A percentile compares a stretch with the other conserved stretches of the same genome.
phyloP scores from a whole-genome alignment of 495 filamentous ascomycete species.

The Neohortaea acidophila region DNA sequence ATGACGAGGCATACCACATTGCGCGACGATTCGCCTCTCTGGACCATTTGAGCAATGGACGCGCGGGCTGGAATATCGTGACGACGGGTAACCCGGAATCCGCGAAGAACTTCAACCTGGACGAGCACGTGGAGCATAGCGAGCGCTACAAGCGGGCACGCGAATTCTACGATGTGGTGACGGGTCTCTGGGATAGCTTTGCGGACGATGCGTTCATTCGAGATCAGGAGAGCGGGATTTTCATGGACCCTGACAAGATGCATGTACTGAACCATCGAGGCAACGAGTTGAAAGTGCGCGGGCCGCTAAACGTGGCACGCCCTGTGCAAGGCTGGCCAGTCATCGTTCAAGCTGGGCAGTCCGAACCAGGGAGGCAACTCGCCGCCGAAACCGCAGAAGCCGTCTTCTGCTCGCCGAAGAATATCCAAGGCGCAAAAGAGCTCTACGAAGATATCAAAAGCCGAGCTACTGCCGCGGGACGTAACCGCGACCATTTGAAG shows the following conservation, averaged over 20 bases:
- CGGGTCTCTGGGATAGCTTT: conserved; percentile 56
- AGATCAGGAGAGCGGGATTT: conserved; percentile 35
- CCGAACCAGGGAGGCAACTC: conserved; percentile 44
- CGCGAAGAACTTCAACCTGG: conserved; percentile 41
- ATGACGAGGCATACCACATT: conserved; percentile 51
- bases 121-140: conserved; percentile 45
- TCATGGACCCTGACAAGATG: conserved; percentile 41
- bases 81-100: conserved; percentile 51
- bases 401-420: conserved; percentile 25
- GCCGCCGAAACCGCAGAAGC: conserved; percentile 48
- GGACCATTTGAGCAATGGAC: conserved; percentile 49
- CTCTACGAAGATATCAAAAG: conserved; percentile 40
- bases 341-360: conserved; percentile 51
- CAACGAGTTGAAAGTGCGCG: conserved; percentile 47
- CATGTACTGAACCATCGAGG: conserved; percentile 49
- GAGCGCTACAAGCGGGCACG: conserved; percentile 50
- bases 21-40: conserved; percentile 48
- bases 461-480: conserved; percentile 29
- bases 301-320: conserved; percentile 47
- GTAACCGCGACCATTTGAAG: conserved; percentile 25
- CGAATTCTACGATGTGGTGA: conserved; percentile 51
- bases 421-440: conserved; percentile 32
- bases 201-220: conserved; percentile 47
- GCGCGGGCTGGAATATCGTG: conserved; percentile 52
- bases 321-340: conserved; percentile 51